A percentile compares a stretch with the other conserved stretches of the same genome.
Evolutionary conservation across 2,329 filamentous ascomycete species (phyloP).

Genomic region (Aspergillus sp.): DNA sequence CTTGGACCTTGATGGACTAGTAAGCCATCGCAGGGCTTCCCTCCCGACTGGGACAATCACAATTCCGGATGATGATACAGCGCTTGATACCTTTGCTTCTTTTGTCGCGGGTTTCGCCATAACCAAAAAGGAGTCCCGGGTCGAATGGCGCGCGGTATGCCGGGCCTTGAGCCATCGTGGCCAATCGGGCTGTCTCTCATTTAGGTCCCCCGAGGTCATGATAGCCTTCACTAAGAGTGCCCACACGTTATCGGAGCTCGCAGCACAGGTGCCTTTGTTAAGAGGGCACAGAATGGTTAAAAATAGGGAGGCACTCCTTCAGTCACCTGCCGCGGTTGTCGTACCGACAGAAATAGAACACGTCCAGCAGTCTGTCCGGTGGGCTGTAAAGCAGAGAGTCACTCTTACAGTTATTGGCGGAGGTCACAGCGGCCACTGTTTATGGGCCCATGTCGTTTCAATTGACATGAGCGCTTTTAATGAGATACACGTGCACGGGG

Average conservation of each 20-base stretch:
- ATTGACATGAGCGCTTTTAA: conserved; percentile 61
- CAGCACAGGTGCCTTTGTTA: conserved; percentile 38
- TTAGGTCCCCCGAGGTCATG: conserved; percentile 54
- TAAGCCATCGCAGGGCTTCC: conserved; percentile 48
- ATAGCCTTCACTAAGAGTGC: conserved; percentile 51
- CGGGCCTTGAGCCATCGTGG: conserved; percentile 47
- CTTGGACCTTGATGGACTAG: conserved; percentile 50
- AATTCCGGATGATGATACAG: conserved; percentile 47
- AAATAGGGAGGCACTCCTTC: conserved; percentile 51
- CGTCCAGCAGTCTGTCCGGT: conserved; percentile 56
- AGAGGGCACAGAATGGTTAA: conserved; percentile 17
- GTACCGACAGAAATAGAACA: conserved; percentile 51
- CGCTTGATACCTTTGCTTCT: conserved; percentile 52
- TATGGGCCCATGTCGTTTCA: conserved; percentile 53
- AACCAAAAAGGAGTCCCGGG: conserved; percentile 30
- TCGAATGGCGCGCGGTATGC: conserved; percentile 54
- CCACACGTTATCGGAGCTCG: conserved; percentile 45
- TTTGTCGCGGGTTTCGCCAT: conserved; percentile 52
- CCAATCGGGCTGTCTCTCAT: conserved; percentile 44
- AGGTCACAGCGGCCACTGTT: conserved; percentile 61
- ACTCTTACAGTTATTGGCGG: conserved; percentile 57
- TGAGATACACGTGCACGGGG: conserved; percentile 38
- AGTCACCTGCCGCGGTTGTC: conserved; percentile 46
- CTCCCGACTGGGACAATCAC: conserved; percentile 47
- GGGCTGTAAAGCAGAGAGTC: conserved; percentile 51